phyloP scores from a whole-genome alignment of 805 yeast genomes.

The Myxozyma mucilagina region DNA sequence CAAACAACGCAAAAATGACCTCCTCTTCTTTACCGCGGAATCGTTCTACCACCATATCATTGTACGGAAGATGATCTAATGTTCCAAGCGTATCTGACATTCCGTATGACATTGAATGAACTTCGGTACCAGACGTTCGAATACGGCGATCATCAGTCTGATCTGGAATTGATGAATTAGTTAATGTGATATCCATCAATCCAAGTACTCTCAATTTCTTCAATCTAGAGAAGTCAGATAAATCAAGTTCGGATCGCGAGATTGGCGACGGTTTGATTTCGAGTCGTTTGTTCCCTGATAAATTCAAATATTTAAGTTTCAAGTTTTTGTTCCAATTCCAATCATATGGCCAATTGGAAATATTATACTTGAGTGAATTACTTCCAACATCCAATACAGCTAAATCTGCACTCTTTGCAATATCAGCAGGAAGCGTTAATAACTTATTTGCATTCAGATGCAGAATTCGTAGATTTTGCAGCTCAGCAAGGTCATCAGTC shows the following conservation, averaged over 20 bases:
- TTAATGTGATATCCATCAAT: constrained; percentile 90
- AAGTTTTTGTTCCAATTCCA: constrained; percentile 96
- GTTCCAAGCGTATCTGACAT: constrained; percentile 84
- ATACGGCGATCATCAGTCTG: constrained; percentile 80
- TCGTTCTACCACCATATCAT: constrained; percentile 85
- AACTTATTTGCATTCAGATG: constrained; percentile 81
- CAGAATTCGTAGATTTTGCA: constrained; percentile 59
- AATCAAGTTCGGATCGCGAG: constrained; percentile 42
- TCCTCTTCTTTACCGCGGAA: constrained; percentile 86
- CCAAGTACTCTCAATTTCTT: constrained; percentile 74
- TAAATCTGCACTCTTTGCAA: constrained; percentile 64
- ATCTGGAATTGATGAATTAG: constrained; percentile 86
- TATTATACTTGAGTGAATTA: constrained; percentile 84
- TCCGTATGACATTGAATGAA: constrained; percentile 79
- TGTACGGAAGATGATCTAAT: constrained; percentile 60
- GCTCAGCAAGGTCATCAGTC: constrained; percentile 73
- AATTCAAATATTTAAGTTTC: constrained; percentile 73
- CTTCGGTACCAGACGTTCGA: constrained; percentile 81
- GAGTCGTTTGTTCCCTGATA: constrained; percentile 88
- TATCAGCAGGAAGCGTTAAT: constrained; percentile 83
- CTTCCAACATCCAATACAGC: constrained; percentile 86
- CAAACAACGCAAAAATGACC: constrained; percentile 76
- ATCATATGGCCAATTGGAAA: constrained; percentile 91
- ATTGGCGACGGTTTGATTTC: constrained; percentile 74
- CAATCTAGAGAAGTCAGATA: constrained; percentile 70